A percentile compares a stretch with the other conserved stretches of the same genome.
Evolutionary conservation across 1,284 basidiomycete genomes (phyloP).

Genomic region (Cystobasidium sp.): DNA sequence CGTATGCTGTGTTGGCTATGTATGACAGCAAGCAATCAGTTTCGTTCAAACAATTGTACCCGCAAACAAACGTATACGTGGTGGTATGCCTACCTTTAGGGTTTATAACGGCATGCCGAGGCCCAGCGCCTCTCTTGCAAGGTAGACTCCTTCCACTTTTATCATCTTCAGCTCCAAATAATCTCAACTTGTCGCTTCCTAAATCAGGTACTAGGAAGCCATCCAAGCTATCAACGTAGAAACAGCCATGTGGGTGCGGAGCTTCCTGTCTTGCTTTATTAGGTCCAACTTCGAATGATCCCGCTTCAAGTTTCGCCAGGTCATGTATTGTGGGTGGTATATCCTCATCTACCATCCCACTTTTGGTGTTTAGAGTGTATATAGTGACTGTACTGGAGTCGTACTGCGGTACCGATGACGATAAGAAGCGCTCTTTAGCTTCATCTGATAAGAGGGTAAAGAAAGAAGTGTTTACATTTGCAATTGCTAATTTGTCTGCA

Average conservation of each 20-base stretch:
- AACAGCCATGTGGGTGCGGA: slow-evolving; percentile 39
- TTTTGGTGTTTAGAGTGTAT: slow-evolving; percentile 3
- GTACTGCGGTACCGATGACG: slow-evolving; percentile 22
- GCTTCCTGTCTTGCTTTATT: slow-evolving; percentile 39
- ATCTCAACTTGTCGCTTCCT: slow-evolving; percentile 26
- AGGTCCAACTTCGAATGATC: slow-evolving; percentile 14
- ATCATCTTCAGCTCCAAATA: not conserved
- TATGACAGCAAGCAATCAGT: not conserved
- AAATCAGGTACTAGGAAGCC: slow-evolving; percentile 36
- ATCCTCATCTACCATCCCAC: slow-evolving; percentile 21
- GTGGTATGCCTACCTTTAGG: slow-evolving; percentile 4
- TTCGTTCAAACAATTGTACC: not conserved
- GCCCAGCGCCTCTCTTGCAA: slow-evolving; percentile 27
- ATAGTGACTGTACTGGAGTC: slow-evolving; percentile 27
- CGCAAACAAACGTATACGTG: not conserved
- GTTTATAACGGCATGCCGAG: slow-evolving; percentile 37
- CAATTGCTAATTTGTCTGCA: slow-evolving; percentile 24
- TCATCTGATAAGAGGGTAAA: slow-evolving; percentile 2
- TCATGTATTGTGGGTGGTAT: not conserved
- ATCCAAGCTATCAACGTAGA: not conserved
- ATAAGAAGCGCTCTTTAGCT: slow-evolving; percentile 10
- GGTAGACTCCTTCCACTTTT: slow-evolving; percentile 1
- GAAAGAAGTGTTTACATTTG: slow-evolving; percentile 32
- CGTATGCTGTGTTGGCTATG: slow-evolving; percentile 12
- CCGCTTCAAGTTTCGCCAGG: not conserved